These are phyloP conservation scores for Cyphellophora europaea DNA, from an alignment of 2,329 filamentous ascomycete species.

Conservation along the genomic window DNA sequence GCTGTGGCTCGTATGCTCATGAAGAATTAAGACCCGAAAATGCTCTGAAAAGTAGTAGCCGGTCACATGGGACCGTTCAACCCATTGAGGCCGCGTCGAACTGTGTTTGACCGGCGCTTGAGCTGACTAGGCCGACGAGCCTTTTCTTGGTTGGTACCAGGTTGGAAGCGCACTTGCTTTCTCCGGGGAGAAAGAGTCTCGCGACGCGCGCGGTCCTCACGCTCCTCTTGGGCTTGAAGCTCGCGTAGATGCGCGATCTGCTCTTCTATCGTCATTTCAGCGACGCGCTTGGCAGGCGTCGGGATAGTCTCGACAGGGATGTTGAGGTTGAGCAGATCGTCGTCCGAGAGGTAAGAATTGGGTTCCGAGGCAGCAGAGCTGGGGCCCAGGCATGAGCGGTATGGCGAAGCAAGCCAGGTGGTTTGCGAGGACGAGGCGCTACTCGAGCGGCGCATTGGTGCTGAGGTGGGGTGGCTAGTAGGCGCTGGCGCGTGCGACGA, in stretches of 20 bases:
- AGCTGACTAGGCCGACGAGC: constrained; percentile 11
- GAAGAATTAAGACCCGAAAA: too few relatives aligned
- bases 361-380: constrained; percentile 14
- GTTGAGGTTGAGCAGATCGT: constrained; percentile 15
- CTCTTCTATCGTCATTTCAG: constrained; percentile 19
- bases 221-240: constrained; percentile 17
- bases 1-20: too few relatives aligned
- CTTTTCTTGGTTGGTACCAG: constrained; percentile 9
- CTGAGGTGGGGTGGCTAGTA: constrained; percentile 6
- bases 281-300: constrained; percentile 9
- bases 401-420: constrained; percentile 17
- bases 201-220: constrained; percentile 7
- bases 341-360: constrained; percentile 19
- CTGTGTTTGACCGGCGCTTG: constrained; percentile 8
- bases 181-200: constrained; percentile 4
- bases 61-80: constrained; percentile 14
- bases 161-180: constrained; percentile 16
- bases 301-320: constrained; percentile 17
- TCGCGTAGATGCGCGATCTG: constrained; percentile 18
- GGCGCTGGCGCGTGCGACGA: constrained; percentile 10
- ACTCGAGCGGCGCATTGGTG: constrained; percentile 15
- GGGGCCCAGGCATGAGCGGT: constrained; percentile 19
- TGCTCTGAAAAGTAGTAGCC: too few relatives aligned
- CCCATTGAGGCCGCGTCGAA: constrained; percentile 7
- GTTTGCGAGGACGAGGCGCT: constrained; percentile 9